Base-by-base conservation (phyloP, 176 grass and related monocot species). In the Oryza glumipatula region DNA sequence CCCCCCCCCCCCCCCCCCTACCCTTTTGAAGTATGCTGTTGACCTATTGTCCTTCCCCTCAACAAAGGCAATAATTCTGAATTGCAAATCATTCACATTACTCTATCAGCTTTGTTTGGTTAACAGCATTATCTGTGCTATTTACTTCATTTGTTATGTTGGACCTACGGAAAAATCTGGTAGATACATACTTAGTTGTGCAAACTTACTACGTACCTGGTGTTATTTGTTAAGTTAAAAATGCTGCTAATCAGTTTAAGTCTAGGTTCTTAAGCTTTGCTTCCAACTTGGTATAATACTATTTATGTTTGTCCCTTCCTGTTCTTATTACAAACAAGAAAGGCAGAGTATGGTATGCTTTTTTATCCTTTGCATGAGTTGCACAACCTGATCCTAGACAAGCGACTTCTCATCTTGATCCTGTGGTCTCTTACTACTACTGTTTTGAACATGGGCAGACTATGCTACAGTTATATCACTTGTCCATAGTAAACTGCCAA, bases 31-130 rank as follows among this genome's bases (percentile, higher is more conserved):
- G 28, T 38, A 56, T 60, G 19, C 54, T 17, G 2, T 48, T 56
- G 52, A 56, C 16, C 54, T n/a, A 21, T 58, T 26, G 35, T 58
- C 19, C 67, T 73, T 84, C n/a, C 0, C 72, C 13, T 39, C 41
- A 54, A n/a, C 8, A 36, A 72, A 85, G 17, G 13, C 32, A 72
- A 41, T 71, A 58, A 56, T 67, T 88, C 74, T 52, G 33, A 70
- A 73, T 16, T n/a, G 2, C 51, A 0, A 49, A 41, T 85, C 33
- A 24, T 61, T 68, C 83, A 68, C 73, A 48, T 49, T 30, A 77
- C 21, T 5, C 14, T 43, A 32, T 80, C 21, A 41, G 45, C 21
- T 43, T 24, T 83, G 45, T 16, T 76, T 70, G 23, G 19, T 52
- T 32, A 45, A 68, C 21, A 17, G 16, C 17, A 65, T 48, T 32